Evolutionary conservation across 2,329 filamentous ascomycete genomes (phyloP), one percentile per base, ranked within the genome.

Genomic region (Cercospora janseana): DNA sequence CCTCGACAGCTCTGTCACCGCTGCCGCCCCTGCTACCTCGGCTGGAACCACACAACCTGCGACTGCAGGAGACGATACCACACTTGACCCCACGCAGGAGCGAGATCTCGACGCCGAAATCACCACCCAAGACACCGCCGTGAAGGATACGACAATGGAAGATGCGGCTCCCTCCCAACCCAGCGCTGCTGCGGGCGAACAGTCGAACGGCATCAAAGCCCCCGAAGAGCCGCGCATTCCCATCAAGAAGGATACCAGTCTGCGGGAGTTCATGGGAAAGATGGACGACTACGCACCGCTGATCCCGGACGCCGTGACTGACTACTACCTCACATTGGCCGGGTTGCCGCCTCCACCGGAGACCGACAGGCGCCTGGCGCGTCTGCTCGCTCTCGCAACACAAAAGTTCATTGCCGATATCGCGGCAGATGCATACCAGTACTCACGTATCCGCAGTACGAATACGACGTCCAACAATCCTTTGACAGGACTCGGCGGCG

Each of bases 201-300:
- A 95, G 70, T 90, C 96, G 71, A 85, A 86, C n/a, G 57, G 52
- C 3, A 23, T 58, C 7, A 41, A 93, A 86, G 53, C 77, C 4
- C 69, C 77, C 32, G 70, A 60, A 38, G 63, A 65, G 47, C 63
- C 83, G 31, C 82, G 80, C 64, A 75, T 88, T 57, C 84, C 87
- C 1, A 85, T 85, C 45, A 88, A 90, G 68, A 97, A 97, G 72
- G 93, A 98, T 72, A 85, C 86, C 15, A 95, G 87, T 29, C 74
- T 98, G 59, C 87, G 91, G 66, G 92, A 97, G 71, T 96, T 98
- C 66, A 72, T 98, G 13, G 80, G 81, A 58, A 96, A 95, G 77
- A 97, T 98, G 86, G 93, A 98, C 67, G 93, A 98, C 65, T 97
- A 93, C 72, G 90, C 93, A 54, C 93, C 93, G 8, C 95, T 98